phyloP scores from a whole-genome alignment of 495 filamentous ascomycete species.

The Parathielavia hyrcaniae region DNA sequence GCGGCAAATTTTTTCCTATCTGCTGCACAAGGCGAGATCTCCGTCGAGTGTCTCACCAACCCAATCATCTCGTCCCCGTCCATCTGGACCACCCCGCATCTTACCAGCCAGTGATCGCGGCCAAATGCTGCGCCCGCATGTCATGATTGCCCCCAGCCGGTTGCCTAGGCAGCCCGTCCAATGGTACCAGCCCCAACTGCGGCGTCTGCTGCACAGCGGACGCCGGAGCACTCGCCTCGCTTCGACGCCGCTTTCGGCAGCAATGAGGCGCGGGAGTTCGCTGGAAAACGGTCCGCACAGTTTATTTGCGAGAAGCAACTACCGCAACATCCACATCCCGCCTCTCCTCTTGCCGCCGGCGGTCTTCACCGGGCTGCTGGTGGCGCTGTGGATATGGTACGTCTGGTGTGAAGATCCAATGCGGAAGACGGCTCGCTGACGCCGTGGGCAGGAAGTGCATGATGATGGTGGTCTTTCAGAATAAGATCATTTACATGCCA shows the following conservation, averaged over 20 bases:
- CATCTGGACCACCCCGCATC: slow-evolving; percentile 15
- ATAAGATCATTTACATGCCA: slow-evolving; percentile 80
- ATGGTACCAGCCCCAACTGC: slow-evolving; percentile 1
- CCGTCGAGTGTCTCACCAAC: slow-evolving; percentile 12
- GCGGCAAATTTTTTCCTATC: slow-evolving; percentile 7
- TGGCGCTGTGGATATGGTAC: slow-evolving; percentile 60
- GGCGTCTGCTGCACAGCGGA: slow-evolving; percentile 14
- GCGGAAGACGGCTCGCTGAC: neutral
- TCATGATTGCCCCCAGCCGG: slow-evolving; percentile 10
- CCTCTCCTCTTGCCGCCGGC: slow-evolving; percentile 55
- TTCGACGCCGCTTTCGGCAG: slow-evolving; percentile 13
- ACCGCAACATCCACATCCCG: slow-evolving; percentile 43
- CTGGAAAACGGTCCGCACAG: slow-evolving; percentile 1
- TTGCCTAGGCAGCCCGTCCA: slow-evolving; percentile 5
- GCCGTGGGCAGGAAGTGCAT: slow-evolving; percentile 52
- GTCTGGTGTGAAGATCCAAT: neutral
- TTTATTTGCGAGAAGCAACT: neutral
- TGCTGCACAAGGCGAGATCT: slow-evolving; percentile 19
- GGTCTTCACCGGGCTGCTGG: slow-evolving; percentile 59
- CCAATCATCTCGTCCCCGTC: slow-evolving; percentile 4
- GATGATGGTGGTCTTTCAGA: slow-evolving; percentile 75
- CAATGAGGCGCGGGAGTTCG: neutral
- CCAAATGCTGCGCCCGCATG: slow-evolving; percentile 11
- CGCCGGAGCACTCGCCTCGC: slow-evolving; percentile 8
- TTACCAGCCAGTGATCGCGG: slow-evolving; percentile 16